Evolutionary conservation across 1,139 yeast species (phyloP), one percentile per base, ranked within the genome.

Genomic region (Blastobotrys petasosporus): DNA sequence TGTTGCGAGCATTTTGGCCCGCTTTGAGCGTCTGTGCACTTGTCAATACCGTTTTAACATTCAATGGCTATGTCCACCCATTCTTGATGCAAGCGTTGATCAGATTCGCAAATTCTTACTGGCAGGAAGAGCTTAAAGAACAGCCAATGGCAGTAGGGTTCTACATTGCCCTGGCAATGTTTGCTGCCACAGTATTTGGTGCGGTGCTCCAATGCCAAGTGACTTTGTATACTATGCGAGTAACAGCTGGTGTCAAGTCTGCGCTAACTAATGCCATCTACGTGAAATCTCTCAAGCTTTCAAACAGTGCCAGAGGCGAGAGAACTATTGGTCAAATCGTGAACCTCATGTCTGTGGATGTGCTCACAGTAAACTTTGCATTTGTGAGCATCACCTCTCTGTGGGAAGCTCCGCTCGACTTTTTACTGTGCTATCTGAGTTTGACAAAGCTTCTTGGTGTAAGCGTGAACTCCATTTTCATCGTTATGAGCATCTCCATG

Each of bases 271-370:
- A 92, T 1, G 73, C 84, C 11, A 76, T 90, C 46, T 90, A 88
- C 63, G 74, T 81, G 58, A 92, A 92, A 63, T 75, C 97, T 0
- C 68, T 92, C 52, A 76, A 75, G 4, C 72, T 92, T 50, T 85
- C 95, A 1, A 83, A 80, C 57, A 95, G 87, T 57, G 80, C 94
- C 1, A 80, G 86, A 46, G 82, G 79, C 51, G 73, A 76, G 45
- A 79, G 85, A 42, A 79, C 85, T 30, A 85, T 95, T 7, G 97
- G 97, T 60, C 97, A 90, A 62, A 87, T 92, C 59, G 97, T 92
- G 51, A 92, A 90, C 60, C 73, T 90, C 34, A 56, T 61, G 62
- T 54, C 63, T 2, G 61, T 61, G 37, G 98, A 92, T 68, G 82
- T 90, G 8, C 94, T 85, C 64, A 78, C 79, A 54, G 71, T 80